Percentiles rank a stretch among this genome's conserved stretches.
phyloP scores from a whole-genome alignment of 768 basidiomycete species.

The Pseudohyphozyma bogoriensis region DNA sequence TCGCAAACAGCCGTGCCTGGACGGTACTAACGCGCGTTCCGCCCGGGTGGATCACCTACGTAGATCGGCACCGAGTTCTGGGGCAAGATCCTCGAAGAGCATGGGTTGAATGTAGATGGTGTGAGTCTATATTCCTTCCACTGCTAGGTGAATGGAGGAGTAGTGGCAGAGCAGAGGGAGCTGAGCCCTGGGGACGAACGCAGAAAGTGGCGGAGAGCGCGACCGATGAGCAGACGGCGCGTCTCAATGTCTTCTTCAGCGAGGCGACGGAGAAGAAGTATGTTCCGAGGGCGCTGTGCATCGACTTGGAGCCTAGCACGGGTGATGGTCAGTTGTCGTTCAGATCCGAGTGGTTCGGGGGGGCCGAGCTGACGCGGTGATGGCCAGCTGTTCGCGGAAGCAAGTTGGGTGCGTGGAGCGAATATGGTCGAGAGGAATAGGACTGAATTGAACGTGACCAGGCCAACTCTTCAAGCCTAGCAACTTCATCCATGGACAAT shows the following conservation, averaged over 20 bases:
- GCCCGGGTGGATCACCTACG: too few relatives aligned
- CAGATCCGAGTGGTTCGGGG: too few relatives aligned
- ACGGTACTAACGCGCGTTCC: too few relatives aligned
- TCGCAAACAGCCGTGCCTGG: too few relatives aligned
- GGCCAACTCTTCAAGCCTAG: slow-evolving; percentile 77
- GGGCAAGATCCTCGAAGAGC: slow-evolving; percentile 76
- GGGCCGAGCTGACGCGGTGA: background rate
- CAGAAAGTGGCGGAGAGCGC: slow-evolving; percentile 2
- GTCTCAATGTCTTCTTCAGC: slow-evolving; percentile 20
- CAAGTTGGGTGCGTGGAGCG: slow-evolving; percentile 36
- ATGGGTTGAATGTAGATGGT: slow-evolving; percentile 64
- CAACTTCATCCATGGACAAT: slow-evolving; percentile 47
- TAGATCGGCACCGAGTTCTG: too few relatives aligned
- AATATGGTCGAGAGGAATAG: background rate
- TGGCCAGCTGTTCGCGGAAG: background rate
- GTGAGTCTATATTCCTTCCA: background rate
- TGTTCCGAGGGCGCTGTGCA: slow-evolving; percentile 78
- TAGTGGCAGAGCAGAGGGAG: background rate
- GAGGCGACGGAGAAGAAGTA: slow-evolving; percentile 46
- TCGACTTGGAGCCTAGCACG: slow-evolving; percentile 84
- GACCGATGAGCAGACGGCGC: slow-evolving; percentile 25
- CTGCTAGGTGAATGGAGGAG: background rate
- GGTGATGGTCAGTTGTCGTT: slow-evolving; percentile 45
- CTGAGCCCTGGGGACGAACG: too few relatives aligned
- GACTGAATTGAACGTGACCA: background rate